Evolutionary conservation across 106 monocot species (phyloP), one percentile per base, ranked within the genome.

Genomic region (Dendrobium huoshanense): DNA sequence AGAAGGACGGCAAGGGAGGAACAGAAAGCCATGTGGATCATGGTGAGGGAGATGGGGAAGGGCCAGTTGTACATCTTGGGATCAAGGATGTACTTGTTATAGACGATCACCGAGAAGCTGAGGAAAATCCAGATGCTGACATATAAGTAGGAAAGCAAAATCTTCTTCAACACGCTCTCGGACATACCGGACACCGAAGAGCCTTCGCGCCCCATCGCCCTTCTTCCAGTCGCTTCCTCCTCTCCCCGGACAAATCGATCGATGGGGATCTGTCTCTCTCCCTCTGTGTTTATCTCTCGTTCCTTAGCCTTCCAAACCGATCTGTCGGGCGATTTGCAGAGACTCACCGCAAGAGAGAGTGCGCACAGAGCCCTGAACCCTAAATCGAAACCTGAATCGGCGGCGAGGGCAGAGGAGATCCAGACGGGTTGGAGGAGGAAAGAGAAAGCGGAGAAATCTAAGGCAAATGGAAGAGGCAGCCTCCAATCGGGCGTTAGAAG

Each of bases 61-160:
- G 80, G 73, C 80, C 80, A 81, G 15, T 81, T 81, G 73, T 81
- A 81, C 80, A 74, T 81, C 55, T 81, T 81, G 37, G 80, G 80
- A 42, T 81, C 80, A 16, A 81, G 54, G 24, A 81, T 81, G 73
- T 81, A 81, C 74, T 81, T 81, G 80, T 81, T 81, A 73, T 73
- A 81, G 33, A 81, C 73, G 80, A 81, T 81, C 24, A 81, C 80
- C 73, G 80, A 8, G 80, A 81, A 81, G 58, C 58, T 58, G 19
- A 78, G 55, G 78, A 78, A 78, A 13, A 78, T 78, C 78, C 78
- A 78, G 56, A 81, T 74, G 9, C 51, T 48, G 37, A 81, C 80
- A 55, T 81, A 81, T 33, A 31, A 54, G 55, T 81, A 81, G 73
- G 80, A 81, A 18, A 73, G 80, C 27, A 81, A 33, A 29, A 81